These are phyloP conservation scores for Podila minutissima DNA, from an alignment of 192 early-diverging fungal species.

Conservation along the genomic window DNA sequence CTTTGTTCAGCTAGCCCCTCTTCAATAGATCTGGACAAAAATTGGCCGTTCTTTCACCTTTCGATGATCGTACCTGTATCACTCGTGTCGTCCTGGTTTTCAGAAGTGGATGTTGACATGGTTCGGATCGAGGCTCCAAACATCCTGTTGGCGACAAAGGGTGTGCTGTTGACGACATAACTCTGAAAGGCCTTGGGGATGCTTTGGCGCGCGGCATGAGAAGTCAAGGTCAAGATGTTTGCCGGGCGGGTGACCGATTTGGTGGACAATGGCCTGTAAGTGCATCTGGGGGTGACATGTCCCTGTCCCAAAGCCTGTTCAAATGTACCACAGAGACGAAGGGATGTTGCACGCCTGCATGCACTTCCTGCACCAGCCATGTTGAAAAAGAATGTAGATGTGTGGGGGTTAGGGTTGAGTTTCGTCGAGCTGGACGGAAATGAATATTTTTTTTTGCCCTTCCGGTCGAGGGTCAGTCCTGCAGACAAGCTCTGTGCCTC, in stretches of 20 bases:
- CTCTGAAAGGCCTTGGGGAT: neutral
- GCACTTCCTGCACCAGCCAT: conserved; percentile 13
- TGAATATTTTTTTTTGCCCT: too few relatives aligned
- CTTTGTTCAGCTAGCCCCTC: neutral
- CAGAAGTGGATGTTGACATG: too few relatives aligned
- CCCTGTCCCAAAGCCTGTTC: neutral
- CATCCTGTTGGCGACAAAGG: conserved; percentile 10
- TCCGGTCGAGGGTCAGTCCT: too few relatives aligned
- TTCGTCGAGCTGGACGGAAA: too few relatives aligned
- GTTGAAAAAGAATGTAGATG: neutral
- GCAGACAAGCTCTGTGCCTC: too few relatives aligned
- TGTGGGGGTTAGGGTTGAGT: neutral
- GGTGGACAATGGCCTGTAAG: neutral
- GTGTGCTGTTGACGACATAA: conserved; percentile 16
- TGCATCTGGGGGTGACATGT: neutral
- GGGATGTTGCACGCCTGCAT: conserved; percentile 3
- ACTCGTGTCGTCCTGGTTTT: too few relatives aligned
- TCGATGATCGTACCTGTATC: too few relatives aligned
- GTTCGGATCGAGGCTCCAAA: neutral
- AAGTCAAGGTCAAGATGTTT: neutral
- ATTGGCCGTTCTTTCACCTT: too few relatives aligned
- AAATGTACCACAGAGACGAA: neutral
- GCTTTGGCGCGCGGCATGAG: neutral
- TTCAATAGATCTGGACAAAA: neutral
- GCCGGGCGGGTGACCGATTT: neutral